These are phyloP conservation scores for Acrocalymma vagum DNA, from an alignment of 2,329 filamentous ascomycete genomes.

Conservation along the genomic window DNA sequence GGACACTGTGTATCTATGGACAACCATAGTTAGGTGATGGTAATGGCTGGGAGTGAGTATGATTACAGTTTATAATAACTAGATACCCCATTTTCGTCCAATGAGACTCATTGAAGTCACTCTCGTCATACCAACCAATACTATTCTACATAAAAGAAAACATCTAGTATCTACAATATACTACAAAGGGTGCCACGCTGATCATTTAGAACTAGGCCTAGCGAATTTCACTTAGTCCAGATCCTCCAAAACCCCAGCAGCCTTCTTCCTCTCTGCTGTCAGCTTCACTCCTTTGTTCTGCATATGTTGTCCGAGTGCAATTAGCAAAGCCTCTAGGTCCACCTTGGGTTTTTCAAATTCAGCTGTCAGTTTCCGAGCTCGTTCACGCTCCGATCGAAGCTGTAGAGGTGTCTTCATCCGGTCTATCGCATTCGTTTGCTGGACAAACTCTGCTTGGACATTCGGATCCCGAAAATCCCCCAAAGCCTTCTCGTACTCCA, in stretches of 20 bases:
- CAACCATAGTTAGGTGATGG: slow-evolving; percentile 7
- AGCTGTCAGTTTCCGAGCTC: slow-evolving; percentile 30
- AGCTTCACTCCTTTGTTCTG: slow-evolving; percentile 26
- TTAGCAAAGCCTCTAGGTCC: slow-evolving; percentile 47
- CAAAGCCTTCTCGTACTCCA: slow-evolving; percentile 10
- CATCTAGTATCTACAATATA: slow-evolving; percentile 32
- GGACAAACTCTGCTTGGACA: slow-evolving; percentile 1
- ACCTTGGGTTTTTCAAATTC: slow-evolving; percentile 28
- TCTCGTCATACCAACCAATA: not conserved
- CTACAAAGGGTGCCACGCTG: slow-evolving; percentile 6
- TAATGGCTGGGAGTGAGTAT: too few species aligned
- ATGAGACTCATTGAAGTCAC: not conserved
- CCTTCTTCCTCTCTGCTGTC: slow-evolving; percentile 18
- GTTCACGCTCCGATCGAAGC: slow-evolving; percentile 40
- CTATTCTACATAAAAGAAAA: slow-evolving; percentile 15
- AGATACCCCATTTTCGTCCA: slow-evolving; percentile 9
- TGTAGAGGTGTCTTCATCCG: slow-evolving; percentile 46
- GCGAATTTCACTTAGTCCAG: slow-evolving; percentile 15
- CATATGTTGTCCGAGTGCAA: slow-evolving; percentile 54
- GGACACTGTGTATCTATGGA: too few species aligned
- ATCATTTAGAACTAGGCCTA: slow-evolving; percentile 18
- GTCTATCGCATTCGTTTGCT: slow-evolving; percentile 23
- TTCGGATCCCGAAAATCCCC: slow-evolving; percentile 4
- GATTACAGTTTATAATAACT: slow-evolving; percentile 4
- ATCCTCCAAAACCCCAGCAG: slow-evolving; percentile 11